Evolutionary conservation across 441 rosid genomes (phyloP), one percentile per base, ranked within the genome.

Genomic region (Populus tomentosa): DNA sequence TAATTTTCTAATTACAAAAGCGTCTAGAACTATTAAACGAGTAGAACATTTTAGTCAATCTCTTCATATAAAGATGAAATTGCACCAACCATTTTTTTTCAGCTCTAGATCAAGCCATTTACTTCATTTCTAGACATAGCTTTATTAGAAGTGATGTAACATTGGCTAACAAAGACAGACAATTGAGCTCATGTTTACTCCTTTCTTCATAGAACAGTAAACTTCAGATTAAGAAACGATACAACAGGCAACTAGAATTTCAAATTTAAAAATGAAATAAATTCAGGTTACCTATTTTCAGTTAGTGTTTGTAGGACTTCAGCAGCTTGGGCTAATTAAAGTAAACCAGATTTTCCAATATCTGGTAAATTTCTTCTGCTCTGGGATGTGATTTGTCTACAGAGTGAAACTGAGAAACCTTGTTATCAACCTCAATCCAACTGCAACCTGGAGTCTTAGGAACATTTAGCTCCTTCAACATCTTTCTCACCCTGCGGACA

Each of bases 391-490:
- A 79, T 78, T 84, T 81, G 67, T 92, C 93, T 28, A 89, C 77
- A 64, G 94, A 90, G 82, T 89, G 86, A 76, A 92, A 92, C 80
- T 88, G 93, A 82, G 88, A 86, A 75, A 91, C 88, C 75, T 86
- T 75, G 46, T 79, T 77, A 70, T 92, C 92, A 50, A 94, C 84
- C 89, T 89, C 91, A 67, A 94, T 87, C 98, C 97, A 92, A 83
- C 98, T 94, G 81, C 97, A 91, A 65, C 97, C 97, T 14, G 97
- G 95, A 23, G 85, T 86, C 87, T 94, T 91, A 73, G 82, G 85
- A 65, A 93, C 89, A 81, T 87, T 87, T 61, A 79, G 84, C 36
- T 89, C 83, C 75, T 87, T 88, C 67, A 92, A 78, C 85, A 35
- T 87, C 85, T 84, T 92, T 82, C 98, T 88, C 66, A 91, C 88